phyloP scores from a whole-genome alignment of 371 early-diverging fungal genomes.

The Rhizopus stolonifer region DNA sequence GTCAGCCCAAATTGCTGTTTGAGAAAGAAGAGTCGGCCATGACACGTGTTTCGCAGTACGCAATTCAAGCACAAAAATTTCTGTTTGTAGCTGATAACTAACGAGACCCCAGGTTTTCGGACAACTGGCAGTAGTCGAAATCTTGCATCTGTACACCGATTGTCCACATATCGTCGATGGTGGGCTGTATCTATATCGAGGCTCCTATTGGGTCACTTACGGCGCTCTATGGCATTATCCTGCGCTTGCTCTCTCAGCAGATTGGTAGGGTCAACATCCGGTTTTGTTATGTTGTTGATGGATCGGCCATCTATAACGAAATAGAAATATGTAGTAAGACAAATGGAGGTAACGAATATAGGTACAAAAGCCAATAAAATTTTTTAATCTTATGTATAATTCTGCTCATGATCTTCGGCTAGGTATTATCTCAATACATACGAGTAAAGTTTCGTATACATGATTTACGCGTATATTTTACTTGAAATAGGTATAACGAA shows the following conservation, averaged over 20 bases:
- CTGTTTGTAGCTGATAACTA: constrained; percentile 38
- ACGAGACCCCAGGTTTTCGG: constrained; percentile 43
- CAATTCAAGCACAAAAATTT: constrained; percentile 42
- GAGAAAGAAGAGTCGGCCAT: constrained; percentile 42
- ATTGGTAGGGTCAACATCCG: no score
- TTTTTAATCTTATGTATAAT: no score
- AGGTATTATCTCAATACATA: no score
- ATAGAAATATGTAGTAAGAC: no score
- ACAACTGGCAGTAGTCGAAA: constrained; percentile 29
- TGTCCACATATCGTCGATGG: constrained; percentile 52
- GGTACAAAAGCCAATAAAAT: no score
- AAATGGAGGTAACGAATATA: no score
- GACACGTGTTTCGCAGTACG: constrained; percentile 42
- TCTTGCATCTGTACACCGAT: constrained; percentile 62
- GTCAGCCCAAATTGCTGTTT: constrained; percentile 31
- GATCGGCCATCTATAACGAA: no score
- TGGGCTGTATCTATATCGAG: constrained; percentile 64
- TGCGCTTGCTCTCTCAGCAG: constrained; percentile 57
- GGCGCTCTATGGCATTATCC: constrained; percentile 48
- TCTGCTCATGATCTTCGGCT: no score
- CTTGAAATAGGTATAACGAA: no score
- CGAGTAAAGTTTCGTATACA: no score
- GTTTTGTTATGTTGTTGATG: no score
- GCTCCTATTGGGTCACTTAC: constrained; percentile 52
- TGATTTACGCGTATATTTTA: no score